Evolutionary conservation across 2,329 filamentous ascomycete species (phyloP).

Genomic region (Trichoderma koningii): DNA sequence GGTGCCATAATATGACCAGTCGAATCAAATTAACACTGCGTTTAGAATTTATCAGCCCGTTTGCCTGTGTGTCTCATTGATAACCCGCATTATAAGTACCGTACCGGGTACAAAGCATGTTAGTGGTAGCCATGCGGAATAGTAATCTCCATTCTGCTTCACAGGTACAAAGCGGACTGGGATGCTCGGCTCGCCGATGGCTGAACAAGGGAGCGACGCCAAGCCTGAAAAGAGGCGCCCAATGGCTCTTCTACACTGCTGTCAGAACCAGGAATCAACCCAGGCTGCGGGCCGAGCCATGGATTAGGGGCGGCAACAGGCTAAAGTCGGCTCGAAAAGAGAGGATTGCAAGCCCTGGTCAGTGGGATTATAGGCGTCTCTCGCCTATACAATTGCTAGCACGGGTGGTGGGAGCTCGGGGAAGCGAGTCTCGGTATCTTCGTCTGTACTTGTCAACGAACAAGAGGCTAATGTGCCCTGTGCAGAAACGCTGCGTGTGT

Average conservation of each 20-base stretch:
- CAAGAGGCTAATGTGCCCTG: background rate
- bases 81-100: too few relatives aligned
- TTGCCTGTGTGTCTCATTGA: background rate
- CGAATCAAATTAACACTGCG: background rate
- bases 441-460: background rate
- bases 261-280: background rate
- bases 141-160: background rate
- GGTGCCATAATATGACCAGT: slow-evolving; percentile 15
- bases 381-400: background rate
- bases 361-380: background rate
- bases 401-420: background rate
- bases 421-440: too few relatives aligned
- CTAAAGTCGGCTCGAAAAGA: slow-evolving; percentile 9
- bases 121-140: background rate
- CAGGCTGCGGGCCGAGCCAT: slow-evolving; percentile 21
- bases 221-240: background rate
- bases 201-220: background rate
- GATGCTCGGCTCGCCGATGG: background rate
- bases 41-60: background rate
- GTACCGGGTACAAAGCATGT: too few relatives aligned
- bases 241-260: background rate
- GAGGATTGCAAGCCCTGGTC: background rate
- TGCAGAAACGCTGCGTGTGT: background rate
- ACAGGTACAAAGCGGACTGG: background rate
- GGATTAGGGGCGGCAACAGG: slow-evolving; percentile 20